These are phyloP conservation scores for Salvia splendens DNA, from an alignment of 257 asterid species.

Conservation along the genomic window DNA sequence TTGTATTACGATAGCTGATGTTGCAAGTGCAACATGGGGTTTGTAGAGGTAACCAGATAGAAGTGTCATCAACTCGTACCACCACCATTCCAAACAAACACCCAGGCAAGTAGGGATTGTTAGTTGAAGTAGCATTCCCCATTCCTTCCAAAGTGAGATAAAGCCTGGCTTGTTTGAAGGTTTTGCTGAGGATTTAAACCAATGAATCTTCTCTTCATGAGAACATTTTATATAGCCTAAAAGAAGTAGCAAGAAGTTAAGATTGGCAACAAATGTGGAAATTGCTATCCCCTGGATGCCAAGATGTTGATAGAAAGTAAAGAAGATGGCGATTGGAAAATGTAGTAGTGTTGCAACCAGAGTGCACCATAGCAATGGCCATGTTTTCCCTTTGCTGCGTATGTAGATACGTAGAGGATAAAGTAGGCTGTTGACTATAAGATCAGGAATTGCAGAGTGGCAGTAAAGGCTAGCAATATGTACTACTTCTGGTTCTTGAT, in stretches of 20 bases:
- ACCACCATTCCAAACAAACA: constrained; percentile 97
- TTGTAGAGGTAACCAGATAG: constrained; percentile 78
- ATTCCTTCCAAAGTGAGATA: constrained; percentile 57
- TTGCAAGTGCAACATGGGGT: constrained; percentile 79
- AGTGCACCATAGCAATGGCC: constrained; percentile 93
- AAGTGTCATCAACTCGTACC: constrained; percentile 94
- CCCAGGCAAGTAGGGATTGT: constrained; percentile 79
- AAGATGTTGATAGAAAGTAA: constrained; percentile 65
- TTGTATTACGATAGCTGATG: constrained; percentile 91
- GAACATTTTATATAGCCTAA: constrained; percentile 47
- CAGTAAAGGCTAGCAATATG: constrained; percentile 74
- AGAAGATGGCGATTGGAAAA: constrained; percentile 67
- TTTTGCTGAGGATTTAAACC: constrained; percentile 40
- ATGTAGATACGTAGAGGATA: constrained; percentile 82
- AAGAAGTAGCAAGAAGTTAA: constrained; percentile 63
- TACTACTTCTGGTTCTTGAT: constrained; percentile 75
- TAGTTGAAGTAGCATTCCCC: constrained; percentile 67
- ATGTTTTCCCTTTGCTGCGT: constrained; percentile 78
- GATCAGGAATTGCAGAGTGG: constrained; percentile 76
- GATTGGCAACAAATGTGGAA: constrained; percentile 58
- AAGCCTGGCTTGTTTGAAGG: constrained; percentile 37
- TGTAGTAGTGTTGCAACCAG: constrained; percentile 63
- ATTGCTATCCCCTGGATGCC: constrained; percentile 81
- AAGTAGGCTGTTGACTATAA: constrained; percentile 71
- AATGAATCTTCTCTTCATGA: constrained; percentile 33